Conservation (phyloP, 2,329 filamentous ascomycete species). For the Pseudogymnoascus sp. region DNA sequence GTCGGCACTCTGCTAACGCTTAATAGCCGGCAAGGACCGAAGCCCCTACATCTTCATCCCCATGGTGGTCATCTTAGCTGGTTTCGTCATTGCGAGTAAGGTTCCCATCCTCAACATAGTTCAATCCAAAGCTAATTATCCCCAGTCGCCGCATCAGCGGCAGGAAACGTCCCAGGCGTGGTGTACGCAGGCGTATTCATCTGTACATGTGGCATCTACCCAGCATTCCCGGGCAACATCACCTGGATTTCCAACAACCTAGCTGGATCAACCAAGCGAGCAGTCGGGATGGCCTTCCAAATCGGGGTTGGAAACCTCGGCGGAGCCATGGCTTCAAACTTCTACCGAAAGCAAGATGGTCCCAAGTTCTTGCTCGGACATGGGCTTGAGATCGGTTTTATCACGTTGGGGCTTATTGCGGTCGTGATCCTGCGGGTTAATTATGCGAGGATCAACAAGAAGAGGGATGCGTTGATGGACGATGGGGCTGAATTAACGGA, state of each 20-base stretch:
- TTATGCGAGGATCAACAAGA: slow-evolving; percentile 42
- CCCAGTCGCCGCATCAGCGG: slow-evolving; percentile 26
- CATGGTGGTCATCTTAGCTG: slow-evolving; percentile 46
- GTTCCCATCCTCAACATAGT: not conserved
- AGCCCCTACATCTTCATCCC: slow-evolving; percentile 50
- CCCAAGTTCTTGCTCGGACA: slow-evolving; percentile 46
- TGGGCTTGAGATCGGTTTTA: slow-evolving; percentile 44
- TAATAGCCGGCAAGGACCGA: slow-evolving; percentile 22
- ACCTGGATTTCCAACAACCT: slow-evolving; percentile 55
- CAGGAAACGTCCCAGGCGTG: slow-evolving; percentile 32
- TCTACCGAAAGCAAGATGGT: slow-evolving; percentile 50
- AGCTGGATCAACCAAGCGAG: slow-evolving; percentile 47
- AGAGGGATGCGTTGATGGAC: slow-evolving; percentile 30
- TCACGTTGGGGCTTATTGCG: slow-evolving; percentile 39
- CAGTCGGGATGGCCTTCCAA: slow-evolving; percentile 57
- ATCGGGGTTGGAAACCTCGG: slow-evolving; percentile 55
- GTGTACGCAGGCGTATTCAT: slow-evolving; percentile 41
- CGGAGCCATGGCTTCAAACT: slow-evolving; percentile 63
- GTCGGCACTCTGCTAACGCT: not conserved
- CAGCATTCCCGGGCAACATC: slow-evolving; percentile 36
- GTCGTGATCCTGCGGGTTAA: slow-evolving; percentile 39
- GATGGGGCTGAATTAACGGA: slow-evolving; percentile 32
- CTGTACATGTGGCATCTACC: slow-evolving; percentile 38
- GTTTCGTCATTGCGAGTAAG: slow-evolving; percentile 44
- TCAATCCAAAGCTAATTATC: slow-evolving; percentile 27